Evolutionary conservation across 2,329 filamentous ascomycete species (phyloP).

Genomic region (Cordyceps tenuipes): DNA sequence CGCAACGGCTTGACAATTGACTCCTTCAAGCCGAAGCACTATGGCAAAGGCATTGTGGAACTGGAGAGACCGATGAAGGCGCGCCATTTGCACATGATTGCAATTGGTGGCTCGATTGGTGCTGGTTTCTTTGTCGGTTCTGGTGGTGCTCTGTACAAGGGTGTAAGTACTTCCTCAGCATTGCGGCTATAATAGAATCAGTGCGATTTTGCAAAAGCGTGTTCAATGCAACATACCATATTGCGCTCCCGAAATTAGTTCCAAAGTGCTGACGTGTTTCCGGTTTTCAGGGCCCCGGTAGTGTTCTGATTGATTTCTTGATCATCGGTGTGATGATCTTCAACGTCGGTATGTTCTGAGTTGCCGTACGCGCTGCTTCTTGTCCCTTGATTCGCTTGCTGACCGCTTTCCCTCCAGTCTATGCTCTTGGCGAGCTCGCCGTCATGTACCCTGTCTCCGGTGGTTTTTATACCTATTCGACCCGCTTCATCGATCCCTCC

Average conservation of each 20-base stretch:
- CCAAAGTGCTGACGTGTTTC: slow-evolving; percentile 2
- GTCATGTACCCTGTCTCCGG: slow-evolving; percentile 49
- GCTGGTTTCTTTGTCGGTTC: slow-evolving; percentile 57
- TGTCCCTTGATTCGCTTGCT: not conserved
- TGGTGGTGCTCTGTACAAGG: slow-evolving; percentile 42
- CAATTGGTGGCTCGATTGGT: slow-evolving; percentile 53
- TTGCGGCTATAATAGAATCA: not conserved
- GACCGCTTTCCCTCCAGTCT: slow-evolving; percentile 29
- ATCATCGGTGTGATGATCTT: slow-evolving; percentile 55
- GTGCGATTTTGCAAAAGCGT: not conserved
- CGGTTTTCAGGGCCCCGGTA: slow-evolving; percentile 28
- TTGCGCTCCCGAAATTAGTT: not conserved
- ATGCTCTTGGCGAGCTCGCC: slow-evolving; percentile 51
- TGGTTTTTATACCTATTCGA: slow-evolving; percentile 49
- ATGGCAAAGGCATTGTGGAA: slow-evolving; percentile 24
- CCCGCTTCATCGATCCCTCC: slow-evolving; percentile 49
- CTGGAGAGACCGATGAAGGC: slow-evolving; percentile 43
- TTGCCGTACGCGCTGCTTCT: not conserved
- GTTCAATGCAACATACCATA: not conserved
- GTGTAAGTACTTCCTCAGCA: slow-evolving; percentile 30
- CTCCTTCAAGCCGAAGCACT: slow-evolving; percentile 27
- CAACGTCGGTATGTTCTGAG: slow-evolving; percentile 34
- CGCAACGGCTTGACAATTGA: slow-evolving; percentile 27
- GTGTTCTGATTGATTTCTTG: slow-evolving; percentile 41
- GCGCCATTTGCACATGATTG: slow-evolving; percentile 55